These are phyloP conservation scores for Amanita molliuscula DNA, from an alignment of 768 basidiomycete species.

Conservation along the genomic window DNA sequence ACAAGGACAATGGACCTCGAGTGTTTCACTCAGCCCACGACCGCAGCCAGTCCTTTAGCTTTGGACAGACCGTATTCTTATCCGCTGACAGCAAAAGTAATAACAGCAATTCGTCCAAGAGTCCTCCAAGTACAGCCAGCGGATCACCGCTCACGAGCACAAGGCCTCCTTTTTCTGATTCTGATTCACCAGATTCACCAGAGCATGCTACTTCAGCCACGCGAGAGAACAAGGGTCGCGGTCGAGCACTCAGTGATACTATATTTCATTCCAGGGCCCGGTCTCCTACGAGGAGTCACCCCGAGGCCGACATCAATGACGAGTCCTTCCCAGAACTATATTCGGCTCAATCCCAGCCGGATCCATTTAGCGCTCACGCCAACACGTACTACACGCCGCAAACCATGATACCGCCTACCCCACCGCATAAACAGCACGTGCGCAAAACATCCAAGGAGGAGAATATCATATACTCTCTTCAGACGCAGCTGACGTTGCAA, in stretches of 20 bases:
- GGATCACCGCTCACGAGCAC: slow-evolving; percentile 15
- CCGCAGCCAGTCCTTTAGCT: slow-evolving; percentile 60
- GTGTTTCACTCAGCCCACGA: slow-evolving; percentile 32
- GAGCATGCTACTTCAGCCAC: slow-evolving; percentile 17
- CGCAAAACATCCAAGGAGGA: slow-evolving; percentile 65
- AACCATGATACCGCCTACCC: slow-evolving; percentile 59
- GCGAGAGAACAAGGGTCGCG: slow-evolving; percentile 24
- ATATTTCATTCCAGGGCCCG: slow-evolving; percentile 41
- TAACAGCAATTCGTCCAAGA: slow-evolving; percentile 6
- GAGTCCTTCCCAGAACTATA: slow-evolving; percentile 39
- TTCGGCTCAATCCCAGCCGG: slow-evolving; percentile 38
- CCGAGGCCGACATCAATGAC: slow-evolving; percentile 61
- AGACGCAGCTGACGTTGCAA: slow-evolving; percentile 67
- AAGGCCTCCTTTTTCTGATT: slow-evolving; percentile 18
- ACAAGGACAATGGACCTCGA: slow-evolving; percentile 28
- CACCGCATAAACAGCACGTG: slow-evolving; percentile 37
- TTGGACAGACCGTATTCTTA: slow-evolving; percentile 54
- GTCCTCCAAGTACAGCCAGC: slow-evolving; percentile 13
- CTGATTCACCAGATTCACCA: slow-evolving; percentile 14
- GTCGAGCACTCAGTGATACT: slow-evolving; percentile 53
- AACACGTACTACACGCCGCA: slow-evolving; percentile 73
- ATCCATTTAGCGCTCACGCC: slow-evolving; percentile 66
- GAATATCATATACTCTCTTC: slow-evolving; percentile 58
- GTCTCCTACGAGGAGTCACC: slow-evolving; percentile 30
- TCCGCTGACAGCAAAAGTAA: slow-evolving; percentile 23